A percentile compares a stretch with the other conserved stretches of the same genome.
phyloP scores from a whole-genome alignment of 2,329 filamentous ascomycete genomes.

The Trichoderma sp. region DNA sequence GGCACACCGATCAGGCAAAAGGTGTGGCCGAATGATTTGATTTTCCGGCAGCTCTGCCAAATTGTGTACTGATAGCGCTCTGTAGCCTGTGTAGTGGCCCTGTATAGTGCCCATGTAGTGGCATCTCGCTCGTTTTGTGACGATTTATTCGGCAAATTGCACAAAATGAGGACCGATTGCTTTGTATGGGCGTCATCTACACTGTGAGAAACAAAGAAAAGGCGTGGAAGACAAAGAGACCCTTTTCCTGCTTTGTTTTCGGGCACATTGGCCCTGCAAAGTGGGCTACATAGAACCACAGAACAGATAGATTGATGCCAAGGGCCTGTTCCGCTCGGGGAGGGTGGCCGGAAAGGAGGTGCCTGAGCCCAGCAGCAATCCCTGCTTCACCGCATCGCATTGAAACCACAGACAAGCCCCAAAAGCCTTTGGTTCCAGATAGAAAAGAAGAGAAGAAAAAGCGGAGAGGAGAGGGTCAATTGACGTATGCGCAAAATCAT shows the following conservation, averaged over 20 bases:
- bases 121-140: not conserved
- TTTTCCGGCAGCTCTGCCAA: slow-evolving; percentile 7
- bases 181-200: not conserved
- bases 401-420: not conserved
- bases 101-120: not conserved
- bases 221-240: not conserved
- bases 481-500: slow-evolving; percentile 7
- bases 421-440: not conserved
- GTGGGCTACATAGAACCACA: not conserved
- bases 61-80: not conserved
- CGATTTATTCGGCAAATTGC: not conserved
- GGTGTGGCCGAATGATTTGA: slow-evolving; percentile 10
- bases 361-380: not conserved
- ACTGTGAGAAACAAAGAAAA: not conserved
- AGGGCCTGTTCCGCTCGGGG: not conserved
- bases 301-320: not conserved
- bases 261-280: not conserved
- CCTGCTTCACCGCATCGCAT: not conserved
- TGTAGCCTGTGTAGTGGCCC: not conserved
- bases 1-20: slow-evolving; percentile 17
- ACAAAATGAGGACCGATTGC: not conserved
- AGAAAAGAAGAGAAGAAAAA: not conserved
- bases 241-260: not conserved
- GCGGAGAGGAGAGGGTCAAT: slow-evolving; percentile 14
- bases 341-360: slow-evolving; percentile 1